phyloP scores from a whole-genome alignment of 2,329 filamentous ascomycete species.

The Westerdykella aurantiaca region DNA sequence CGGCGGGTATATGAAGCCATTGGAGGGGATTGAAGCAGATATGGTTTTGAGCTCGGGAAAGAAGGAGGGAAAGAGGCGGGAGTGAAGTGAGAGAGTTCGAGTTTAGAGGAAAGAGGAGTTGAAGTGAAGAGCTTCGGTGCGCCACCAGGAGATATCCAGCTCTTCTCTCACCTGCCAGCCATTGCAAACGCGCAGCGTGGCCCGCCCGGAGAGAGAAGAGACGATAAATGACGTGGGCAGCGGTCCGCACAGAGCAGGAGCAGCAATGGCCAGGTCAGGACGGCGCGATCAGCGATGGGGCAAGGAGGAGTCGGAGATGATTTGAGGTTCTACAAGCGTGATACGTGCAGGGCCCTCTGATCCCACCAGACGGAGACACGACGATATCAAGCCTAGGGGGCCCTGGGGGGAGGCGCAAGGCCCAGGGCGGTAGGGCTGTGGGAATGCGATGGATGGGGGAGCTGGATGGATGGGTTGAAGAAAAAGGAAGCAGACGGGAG shows the following conservation, averaged over 20 bases:
- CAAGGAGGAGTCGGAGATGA: constrained; percentile 12
- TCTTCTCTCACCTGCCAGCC: neutral
- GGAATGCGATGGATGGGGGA: constrained; percentile 9
- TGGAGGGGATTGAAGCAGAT: constrained; percentile 5
- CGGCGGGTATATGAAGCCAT: constrained; percentile 4
- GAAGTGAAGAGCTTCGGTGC: neutral
- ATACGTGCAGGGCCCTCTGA: constrained; percentile 21
- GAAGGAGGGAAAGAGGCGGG: neutral
- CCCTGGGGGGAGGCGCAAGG: constrained; percentile 7
- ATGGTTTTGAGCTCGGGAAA: too few species aligned
- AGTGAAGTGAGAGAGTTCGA: neutral
- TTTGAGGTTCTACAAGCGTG: constrained; percentile 36
- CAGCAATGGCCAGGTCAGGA: too few species aligned
- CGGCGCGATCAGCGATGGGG: constrained; percentile 8
- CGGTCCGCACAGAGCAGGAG: too few species aligned
- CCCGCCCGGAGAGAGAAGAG: neutral
- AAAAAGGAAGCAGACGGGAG: constrained; percentile 1
- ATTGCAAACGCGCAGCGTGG: neutral
- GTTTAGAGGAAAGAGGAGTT: neutral
- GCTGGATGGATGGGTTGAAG: constrained; percentile 1
- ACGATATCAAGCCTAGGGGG: constrained; percentile 26
- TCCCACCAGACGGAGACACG: constrained; percentile 12
- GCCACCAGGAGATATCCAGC: neutral
- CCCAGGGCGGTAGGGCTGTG: constrained; percentile 22
- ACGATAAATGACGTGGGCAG: too few species aligned